Percentiles rank a stretch among this genome's conserved stretches.
Conservation (phyloP, 2,329 filamentous ascomycete genomes). For the Fusarium sp. region DNA sequence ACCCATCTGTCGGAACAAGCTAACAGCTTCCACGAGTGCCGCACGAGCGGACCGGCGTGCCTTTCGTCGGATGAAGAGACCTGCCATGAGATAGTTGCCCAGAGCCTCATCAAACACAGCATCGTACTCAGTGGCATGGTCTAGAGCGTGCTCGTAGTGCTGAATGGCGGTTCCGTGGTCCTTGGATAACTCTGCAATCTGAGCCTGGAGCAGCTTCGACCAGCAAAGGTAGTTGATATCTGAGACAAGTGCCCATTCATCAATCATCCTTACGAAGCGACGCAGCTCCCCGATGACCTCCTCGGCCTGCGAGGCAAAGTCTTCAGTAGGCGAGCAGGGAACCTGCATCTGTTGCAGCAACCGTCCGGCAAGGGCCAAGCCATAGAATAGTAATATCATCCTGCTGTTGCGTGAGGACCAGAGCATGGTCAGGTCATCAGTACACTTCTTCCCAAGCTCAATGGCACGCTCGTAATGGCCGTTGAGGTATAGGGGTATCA, state of each 20-base stretch:
- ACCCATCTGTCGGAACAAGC: slow-evolving; percentile 75
- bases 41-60: slow-evolving; percentile 76
- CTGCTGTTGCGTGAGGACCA: slow-evolving; percentile 72
- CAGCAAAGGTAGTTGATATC: slow-evolving; percentile 79
- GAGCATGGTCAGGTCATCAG: slow-evolving; percentile 61
- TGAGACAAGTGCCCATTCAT: slow-evolving; percentile 72
- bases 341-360: slow-evolving; percentile 63
- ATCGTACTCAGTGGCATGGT: slow-evolving; percentile 76
- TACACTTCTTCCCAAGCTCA: slow-evolving; percentile 64
- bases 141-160: slow-evolving; percentile 77
- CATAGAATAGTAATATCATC: slow-evolving; percentile 70
- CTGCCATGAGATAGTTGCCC: slow-evolving; percentile 79
- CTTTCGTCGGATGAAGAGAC: slow-evolving; percentile 73
- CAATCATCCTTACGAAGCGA: slow-evolving; percentile 69
- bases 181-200: slow-evolving; percentile 71
- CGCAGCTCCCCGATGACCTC: slow-evolving; percentile 66
- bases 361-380: slow-evolving; percentile 66
- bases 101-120: slow-evolving; percentile 79
- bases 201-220: slow-evolving; percentile 75
- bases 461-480: slow-evolving; percentile 71
- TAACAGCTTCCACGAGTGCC: slow-evolving; percentile 75
- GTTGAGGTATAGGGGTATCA: slow-evolving; percentile 72
- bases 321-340: slow-evolving; percentile 56
- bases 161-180: slow-evolving; percentile 70
- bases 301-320: slow-evolving; percentile 56